Evolutionary conservation across 2,329 filamentous ascomycete genomes (phyloP).

Genomic region (Apiospora sp.): DNA sequence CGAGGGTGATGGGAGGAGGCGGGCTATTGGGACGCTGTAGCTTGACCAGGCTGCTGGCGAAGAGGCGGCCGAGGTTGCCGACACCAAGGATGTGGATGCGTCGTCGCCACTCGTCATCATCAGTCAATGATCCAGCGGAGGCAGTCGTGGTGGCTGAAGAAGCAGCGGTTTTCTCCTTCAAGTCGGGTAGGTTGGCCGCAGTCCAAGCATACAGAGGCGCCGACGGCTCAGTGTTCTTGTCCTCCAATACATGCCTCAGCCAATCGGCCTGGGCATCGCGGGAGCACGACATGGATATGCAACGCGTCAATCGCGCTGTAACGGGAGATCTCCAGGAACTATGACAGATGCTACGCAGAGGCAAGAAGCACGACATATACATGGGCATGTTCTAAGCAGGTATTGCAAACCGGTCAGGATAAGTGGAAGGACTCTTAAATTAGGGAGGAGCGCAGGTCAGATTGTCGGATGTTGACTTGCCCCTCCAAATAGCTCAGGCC

Average conservation of each 20-base stretch:
- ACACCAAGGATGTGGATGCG: slow-evolving; percentile 81
- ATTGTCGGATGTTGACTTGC: not conserved
- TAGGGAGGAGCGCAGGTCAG: not conserved
- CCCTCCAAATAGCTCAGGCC: slow-evolving; percentile 7
- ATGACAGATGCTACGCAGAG: not conserved
- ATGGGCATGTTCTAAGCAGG: not conserved
- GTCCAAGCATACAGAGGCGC: slow-evolving; percentile 42
- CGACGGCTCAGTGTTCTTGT: slow-evolving; percentile 29
- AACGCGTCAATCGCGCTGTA: not conserved
- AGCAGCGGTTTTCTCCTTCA: not conserved
- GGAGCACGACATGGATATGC: not conserved
- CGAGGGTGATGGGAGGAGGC: slow-evolving; percentile 78
- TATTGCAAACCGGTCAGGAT: too few relatives aligned
- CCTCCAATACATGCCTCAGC: slow-evolving; percentile 29
- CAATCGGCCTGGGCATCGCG: not conserved
- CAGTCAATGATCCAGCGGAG: not conserved
- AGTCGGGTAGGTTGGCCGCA: slow-evolving; percentile 34
- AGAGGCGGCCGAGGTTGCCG: slow-evolving; percentile 82
- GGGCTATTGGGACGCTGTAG: slow-evolving; percentile 44
- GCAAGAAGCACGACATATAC: too few relatives aligned
- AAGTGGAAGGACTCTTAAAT: not conserved
- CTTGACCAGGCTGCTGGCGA: slow-evolving; percentile 75
- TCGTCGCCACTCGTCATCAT: slow-evolving; percentile 30
- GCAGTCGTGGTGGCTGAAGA: too few relatives aligned
- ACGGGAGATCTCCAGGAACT: not conserved